These are phyloP conservation scores for Phialocephala subalpina DNA, from an alignment of 2,329 filamentous ascomycete species.

Conservation along the genomic window DNA sequence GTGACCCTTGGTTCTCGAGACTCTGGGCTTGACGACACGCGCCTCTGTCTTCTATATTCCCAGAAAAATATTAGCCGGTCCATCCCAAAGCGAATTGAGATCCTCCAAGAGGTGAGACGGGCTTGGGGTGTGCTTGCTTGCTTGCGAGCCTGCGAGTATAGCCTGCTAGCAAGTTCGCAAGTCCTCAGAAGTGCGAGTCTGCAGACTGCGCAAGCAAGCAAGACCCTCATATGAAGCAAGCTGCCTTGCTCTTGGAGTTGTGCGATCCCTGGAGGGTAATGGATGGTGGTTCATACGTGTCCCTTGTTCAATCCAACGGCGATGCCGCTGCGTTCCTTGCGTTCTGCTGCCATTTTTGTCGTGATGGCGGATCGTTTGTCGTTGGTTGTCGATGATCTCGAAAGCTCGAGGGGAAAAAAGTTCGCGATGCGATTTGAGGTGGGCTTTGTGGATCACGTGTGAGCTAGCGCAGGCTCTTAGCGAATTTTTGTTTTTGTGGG, in stretches of 20 bases:
- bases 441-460: conserved; percentile 17
- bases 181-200: no score
- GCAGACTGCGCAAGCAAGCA: neutral
- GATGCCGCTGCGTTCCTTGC: conserved; percentile 65
- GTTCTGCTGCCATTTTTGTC: conserved; percentile 60
- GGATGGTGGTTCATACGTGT: conserved; percentile 60
- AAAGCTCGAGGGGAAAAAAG: conserved; percentile 10
- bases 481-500: neutral
- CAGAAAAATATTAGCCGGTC: conserved; percentile 51
- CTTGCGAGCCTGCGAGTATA: neutral
- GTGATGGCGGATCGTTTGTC: conserved; percentile 13
- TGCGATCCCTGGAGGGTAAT: neutral
- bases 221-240: neutral
- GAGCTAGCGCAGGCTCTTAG: neutral
- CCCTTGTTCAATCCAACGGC: conserved; percentile 69
- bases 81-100: conserved; percentile 61
- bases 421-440: conserved; percentile 13
- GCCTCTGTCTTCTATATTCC: conserved; percentile 79
- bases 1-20: conserved; percentile 91
- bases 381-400: conserved; percentile 15
- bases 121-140: conserved; percentile 25
- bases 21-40: conserved; percentile 78
- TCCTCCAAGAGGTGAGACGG: conserved; percentile 78
- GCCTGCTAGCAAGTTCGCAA: neutral
- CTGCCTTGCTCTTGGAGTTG: neutral